Percentiles rank a stretch among this genome's conserved stretches.
Conservation (phyloP, 345 rosid species). For the Rhodomyrtus tomentosa region DNA sequence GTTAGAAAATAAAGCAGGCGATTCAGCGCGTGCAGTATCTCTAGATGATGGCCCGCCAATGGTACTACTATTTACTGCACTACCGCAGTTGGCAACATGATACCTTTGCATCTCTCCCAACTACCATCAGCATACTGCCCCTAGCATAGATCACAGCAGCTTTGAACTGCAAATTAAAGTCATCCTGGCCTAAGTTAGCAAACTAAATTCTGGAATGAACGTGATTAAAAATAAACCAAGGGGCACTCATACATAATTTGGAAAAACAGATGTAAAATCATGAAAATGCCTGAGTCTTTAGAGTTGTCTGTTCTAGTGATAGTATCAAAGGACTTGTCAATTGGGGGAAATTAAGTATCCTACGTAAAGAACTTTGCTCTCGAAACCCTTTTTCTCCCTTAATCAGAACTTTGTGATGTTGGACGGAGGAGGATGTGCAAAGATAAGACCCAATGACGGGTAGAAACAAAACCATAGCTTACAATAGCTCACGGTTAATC, state of each 20-base stretch:
- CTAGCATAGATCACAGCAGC: slow-evolving; percentile 46
- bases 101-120: slow-evolving; percentile 98
- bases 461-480: background rate
- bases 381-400: background rate
- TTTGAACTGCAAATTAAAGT: slow-evolving; percentile 23
- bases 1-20: slow-evolving; percentile 58
- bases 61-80: slow-evolving; percentile 85
- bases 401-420: background rate
- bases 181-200: background rate
- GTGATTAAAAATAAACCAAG: background rate
- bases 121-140: slow-evolving; percentile 78
- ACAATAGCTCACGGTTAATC: background rate
- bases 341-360: background rate
- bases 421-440: background rate
- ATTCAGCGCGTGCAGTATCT: slow-evolving; percentile 68
- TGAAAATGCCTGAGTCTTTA: background rate
- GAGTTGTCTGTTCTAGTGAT: background rate
- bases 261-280: background rate
- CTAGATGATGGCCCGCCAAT: slow-evolving; percentile 69
- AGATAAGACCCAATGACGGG: background rate
- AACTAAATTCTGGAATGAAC: background rate
- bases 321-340: background rate
- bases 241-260: background rate
- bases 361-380: background rate
- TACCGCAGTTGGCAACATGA: slow-evolving; percentile 81